Percentiles rank a stretch among this genome's conserved stretches.
Conservation (phyloP, 129 eudicot species). For the Escallonia herrerae region DNA sequence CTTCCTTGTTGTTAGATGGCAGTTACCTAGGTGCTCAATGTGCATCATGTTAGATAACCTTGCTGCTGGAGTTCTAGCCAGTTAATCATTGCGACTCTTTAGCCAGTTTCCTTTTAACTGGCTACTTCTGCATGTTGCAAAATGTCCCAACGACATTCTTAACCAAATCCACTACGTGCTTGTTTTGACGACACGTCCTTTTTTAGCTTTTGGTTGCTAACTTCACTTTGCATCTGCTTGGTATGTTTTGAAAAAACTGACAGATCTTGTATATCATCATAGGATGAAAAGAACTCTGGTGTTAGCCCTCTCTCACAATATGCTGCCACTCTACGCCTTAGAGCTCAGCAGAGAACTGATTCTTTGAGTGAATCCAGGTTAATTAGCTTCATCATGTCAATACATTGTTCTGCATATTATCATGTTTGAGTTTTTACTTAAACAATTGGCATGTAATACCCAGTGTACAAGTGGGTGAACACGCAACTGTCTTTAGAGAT, state of each 20-base stretch:
- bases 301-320: conserved; percentile 59
- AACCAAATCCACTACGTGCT: too few relatives aligned
- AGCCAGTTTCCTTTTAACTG: too few relatives aligned
- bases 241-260: not conserved
- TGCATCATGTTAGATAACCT: too few relatives aligned
- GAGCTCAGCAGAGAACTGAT: conserved; percentile 56
- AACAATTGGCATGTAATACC: conserved; percentile 6
- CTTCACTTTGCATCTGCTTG: not conserved
- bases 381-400: not conserved
- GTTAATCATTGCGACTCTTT: too few relatives aligned
- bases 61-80: too few relatives aligned
- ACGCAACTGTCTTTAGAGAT: conserved; percentile 48
- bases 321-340: conserved; percentile 50
- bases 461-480: conserved; percentile 76
- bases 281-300: conserved; percentile 61
- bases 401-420: not conserved
- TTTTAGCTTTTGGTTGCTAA: not conserved
- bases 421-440: not conserved
- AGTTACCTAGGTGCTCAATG: too few relatives aligned
- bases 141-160: too few relatives aligned
- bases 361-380: conserved; percentile 50
- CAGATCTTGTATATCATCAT: conserved; percentile 1
- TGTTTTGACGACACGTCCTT: too few relatives aligned
- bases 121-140: too few relatives aligned
- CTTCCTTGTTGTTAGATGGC: too few relatives aligned